Conservation (phyloP, 768 basidiomycete genomes). For the Vararia minispora region DNA sequence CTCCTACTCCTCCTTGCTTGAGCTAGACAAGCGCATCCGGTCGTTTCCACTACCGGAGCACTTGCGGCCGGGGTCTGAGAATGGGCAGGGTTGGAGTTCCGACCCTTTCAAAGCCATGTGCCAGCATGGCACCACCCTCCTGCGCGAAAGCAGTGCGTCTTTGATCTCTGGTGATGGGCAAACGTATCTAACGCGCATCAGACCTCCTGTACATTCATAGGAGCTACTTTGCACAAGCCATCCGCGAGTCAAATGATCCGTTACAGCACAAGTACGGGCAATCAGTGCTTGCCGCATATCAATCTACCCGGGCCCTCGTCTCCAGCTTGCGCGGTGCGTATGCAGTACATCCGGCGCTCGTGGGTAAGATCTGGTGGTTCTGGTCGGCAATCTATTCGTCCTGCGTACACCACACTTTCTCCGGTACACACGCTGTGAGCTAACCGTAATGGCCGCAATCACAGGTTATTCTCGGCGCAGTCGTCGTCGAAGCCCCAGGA, state of each 20-base stretch:
- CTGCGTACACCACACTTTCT: conserved; percentile 26
- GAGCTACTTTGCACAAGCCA: conserved; percentile 36
- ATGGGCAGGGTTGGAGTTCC: conserved; percentile 27
- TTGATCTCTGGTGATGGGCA: background rate
- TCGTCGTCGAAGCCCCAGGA: conserved; percentile 34
- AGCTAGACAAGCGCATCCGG: conserved; percentile 40
- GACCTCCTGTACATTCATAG: conserved; percentile 27
- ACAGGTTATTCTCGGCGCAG: conserved; percentile 34
- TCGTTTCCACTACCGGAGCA: conserved; percentile 35
- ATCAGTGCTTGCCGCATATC: conserved; percentile 34
- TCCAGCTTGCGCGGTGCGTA: conserved; percentile 28
- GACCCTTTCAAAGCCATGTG: conserved; percentile 30
- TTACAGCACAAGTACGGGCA: conserved; percentile 32
- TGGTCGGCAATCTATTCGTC: conserved; percentile 41
- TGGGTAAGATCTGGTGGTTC: conserved; percentile 34
- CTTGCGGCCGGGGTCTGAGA: conserved; percentile 25
- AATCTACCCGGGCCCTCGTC: conserved; percentile 33
- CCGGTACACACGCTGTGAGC: background rate
- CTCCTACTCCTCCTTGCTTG: conserved; percentile 33
- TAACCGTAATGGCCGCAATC: background rate
- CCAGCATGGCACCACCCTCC: conserved; percentile 31
- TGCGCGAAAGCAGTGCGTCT: conserved; percentile 36
- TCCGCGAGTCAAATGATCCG: conserved; percentile 30
- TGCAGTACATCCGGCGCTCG: conserved; percentile 22
- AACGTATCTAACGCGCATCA: conserved; percentile 1